These are phyloP conservation scores for Drechslerella stenobrocha DNA, from an alignment of 2,329 filamentous ascomycete species.

Conservation along the genomic window DNA sequence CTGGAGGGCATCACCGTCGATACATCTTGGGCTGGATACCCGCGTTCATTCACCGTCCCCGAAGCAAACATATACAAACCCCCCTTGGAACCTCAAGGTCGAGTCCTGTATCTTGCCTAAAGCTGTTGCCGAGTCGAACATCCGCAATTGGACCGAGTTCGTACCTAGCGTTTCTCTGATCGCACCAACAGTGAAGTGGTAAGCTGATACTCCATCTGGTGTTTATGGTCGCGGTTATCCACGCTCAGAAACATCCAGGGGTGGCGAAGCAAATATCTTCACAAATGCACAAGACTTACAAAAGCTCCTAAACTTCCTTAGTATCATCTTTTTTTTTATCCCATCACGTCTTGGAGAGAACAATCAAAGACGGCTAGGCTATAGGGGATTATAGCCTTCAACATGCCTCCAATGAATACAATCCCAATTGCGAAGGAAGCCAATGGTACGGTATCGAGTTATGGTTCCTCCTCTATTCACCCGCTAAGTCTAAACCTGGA, in stretches of 20 bases:
- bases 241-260: background rate
- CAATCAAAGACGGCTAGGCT: conserved; percentile 42
- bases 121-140: background rate
- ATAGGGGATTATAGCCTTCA: conserved; percentile 45
- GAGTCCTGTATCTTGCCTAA: background rate
- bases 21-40: background rate
- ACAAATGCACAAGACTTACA: conserved; percentile 21
- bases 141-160: background rate
- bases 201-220: conserved; percentile 24
- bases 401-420: conserved; percentile 47
- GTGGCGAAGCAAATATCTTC: background rate
- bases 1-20: background rate
- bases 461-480: conserved; percentile 9
- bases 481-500: conserved; percentile 33
- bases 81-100: background rate
- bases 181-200: conserved; percentile 20
- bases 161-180: conserved; percentile 7
- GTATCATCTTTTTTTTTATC: conserved; percentile 3
- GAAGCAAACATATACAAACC: background rate
- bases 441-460: conserved; percentile 39
- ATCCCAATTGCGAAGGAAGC: conserved; percentile 39
- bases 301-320: conserved; percentile 2
- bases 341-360: conserved; percentile 26
- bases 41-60: background rate
- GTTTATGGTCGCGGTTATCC: background rate